phyloP scores from a whole-genome alignment of 2,329 filamentous ascomycete species.

The Cladosporium sp. region DNA sequence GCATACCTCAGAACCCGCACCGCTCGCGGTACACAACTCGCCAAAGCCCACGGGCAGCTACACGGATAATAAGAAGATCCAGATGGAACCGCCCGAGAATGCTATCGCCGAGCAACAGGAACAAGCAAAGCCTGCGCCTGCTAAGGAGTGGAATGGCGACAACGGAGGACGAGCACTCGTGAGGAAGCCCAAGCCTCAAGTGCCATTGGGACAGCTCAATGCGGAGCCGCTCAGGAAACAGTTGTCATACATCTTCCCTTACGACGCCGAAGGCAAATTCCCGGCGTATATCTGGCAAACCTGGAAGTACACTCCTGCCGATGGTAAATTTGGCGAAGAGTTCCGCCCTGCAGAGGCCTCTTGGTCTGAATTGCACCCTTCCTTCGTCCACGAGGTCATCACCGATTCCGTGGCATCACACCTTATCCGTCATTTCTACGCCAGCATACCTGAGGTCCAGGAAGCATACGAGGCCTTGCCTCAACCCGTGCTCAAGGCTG shows the following conservation, averaged over 20 bases:
- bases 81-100: constrained; percentile 18
- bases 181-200: constrained; percentile 51
- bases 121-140: constrained; percentile 23
- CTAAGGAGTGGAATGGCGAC: constrained; percentile 22
- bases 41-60: constrained; percentile 35
- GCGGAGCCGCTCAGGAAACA: constrained; percentile 71
- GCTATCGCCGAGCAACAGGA: constrained; percentile 11
- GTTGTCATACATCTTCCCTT: constrained; percentile 89
- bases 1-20: constrained; percentile 35
- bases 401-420: constrained; percentile 83
- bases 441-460: constrained; percentile 53
- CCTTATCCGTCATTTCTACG: constrained; percentile 81
- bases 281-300: constrained; percentile 99
- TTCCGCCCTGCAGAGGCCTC: constrained; percentile 83
- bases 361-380: constrained; percentile 82
- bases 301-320: constrained; percentile 83
- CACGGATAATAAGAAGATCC: constrained; percentile 33
- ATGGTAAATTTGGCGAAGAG: constrained; percentile 65
- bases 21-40: constrained; percentile 27
- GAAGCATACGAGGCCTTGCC: constrained; percentile 48
- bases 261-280: constrained; percentile 83
- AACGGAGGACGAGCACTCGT: constrained; percentile 24
- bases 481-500: constrained; percentile 54
- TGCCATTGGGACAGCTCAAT: constrained; percentile 65
- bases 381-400: constrained; percentile 94